Evolutionary conservation across 176 grass and related monocot genomes (phyloP).

Genomic region (Sorghum bicolor): Sorghum_bicolor_NCBIv3 NC_012870.2:8740001-8740500

Average conservation of each 20-base stretch:
- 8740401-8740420: background rate
- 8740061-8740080: background rate
- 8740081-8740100: background rate
- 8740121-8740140: background rate
- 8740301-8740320: background rate
- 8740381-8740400: background rate
- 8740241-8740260: background rate
- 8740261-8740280: background rate
- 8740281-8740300: background rate
- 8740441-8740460: too few species aligned
- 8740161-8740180: too few species aligned
- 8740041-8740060: background rate
- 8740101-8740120: background rate
- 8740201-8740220: background rate
- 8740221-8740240: background rate
- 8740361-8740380: background rate
- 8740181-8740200: too few species aligned
- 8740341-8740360: background rate
- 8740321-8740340: too few species aligned
- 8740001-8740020: background rate
- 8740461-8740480: background rate
- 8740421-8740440: background rate
- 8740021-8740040: constrained; percentile 12
- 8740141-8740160: background rate
- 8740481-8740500: background rate